Conservation (phyloP, 2,329 filamentous ascomycete species). For the Dryadomyces quercivorus region DNA sequence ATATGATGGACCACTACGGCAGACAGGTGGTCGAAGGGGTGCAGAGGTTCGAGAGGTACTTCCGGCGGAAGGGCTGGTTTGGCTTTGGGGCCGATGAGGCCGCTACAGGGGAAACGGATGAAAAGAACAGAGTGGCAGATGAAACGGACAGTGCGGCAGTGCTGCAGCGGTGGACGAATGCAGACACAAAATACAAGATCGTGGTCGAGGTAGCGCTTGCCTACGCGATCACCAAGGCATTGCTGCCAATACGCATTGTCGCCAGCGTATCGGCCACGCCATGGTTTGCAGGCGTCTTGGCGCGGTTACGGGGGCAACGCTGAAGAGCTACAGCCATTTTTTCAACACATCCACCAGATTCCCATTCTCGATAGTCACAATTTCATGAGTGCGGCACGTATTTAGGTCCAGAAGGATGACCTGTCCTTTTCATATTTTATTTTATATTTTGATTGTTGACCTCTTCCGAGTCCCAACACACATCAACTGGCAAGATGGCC, state of each 20-base stretch:
- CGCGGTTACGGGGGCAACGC: constrained; percentile 22
- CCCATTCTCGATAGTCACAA: neutral
- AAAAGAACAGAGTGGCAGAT: constrained; percentile 8
- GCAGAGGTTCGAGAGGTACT: constrained; percentile 65
- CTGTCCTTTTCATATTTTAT: neutral
- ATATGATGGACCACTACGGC: constrained; percentile 37
- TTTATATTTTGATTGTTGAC: neutral
- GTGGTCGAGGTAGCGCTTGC: constrained; percentile 68
- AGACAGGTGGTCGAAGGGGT: constrained; percentile 47
- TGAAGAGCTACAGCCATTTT: neutral
- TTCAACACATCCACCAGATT: neutral
- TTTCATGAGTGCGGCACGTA: neutral
- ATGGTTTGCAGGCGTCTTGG: constrained; percentile 67
- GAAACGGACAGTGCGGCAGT: constrained; percentile 14
- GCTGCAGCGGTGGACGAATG: constrained; percentile 23
- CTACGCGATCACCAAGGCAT: constrained; percentile 77
- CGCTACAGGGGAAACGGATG: constrained; percentile 17
- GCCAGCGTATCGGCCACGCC: constrained; percentile 81
- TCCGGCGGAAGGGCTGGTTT: constrained; percentile 73
- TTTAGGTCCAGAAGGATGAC: neutral
- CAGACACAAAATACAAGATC: constrained; percentile 39
- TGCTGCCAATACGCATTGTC: constrained; percentile 66
- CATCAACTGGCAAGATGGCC: neutral
- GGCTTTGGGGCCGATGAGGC: constrained; percentile 34
- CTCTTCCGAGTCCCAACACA: neutral